A percentile compares a stretch with the other conserved stretches of the same genome.
Evolutionary conservation across 306 rosid genomes (phyloP).

Genomic region (Lathyrus aphaca): DNA sequence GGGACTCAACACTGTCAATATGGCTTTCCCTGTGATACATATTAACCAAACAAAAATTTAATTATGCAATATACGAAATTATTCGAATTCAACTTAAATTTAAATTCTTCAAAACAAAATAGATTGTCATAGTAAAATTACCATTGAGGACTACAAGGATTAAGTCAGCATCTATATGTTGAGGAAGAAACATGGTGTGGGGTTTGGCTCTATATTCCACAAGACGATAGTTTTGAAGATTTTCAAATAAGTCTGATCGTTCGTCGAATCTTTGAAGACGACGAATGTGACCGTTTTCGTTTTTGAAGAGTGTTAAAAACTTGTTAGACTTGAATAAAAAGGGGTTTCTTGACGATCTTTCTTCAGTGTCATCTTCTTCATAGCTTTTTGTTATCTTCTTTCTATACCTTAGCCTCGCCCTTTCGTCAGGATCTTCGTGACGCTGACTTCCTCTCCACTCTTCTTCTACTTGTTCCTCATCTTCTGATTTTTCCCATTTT

Average conservation of each 20-base stretch:
- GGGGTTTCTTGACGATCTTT: conserved; percentile 27
- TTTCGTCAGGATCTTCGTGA: conserved; percentile 37
- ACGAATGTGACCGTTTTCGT: conserved; percentile 35
- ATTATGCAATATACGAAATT: background rate
- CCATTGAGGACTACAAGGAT: conserved; percentile 29
- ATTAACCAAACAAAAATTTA: background rate
- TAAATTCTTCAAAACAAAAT: too few relatives aligned
- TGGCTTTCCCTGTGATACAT: conserved; percentile 37
- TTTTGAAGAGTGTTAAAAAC: conserved; percentile 13
- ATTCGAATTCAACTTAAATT: too few relatives aligned
- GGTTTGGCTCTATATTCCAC: conserved; percentile 26
- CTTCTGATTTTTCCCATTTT: background rate
- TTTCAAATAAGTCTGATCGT: background rate
- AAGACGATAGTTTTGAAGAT: conserved; percentile 21
- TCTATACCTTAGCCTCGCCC: conserved; percentile 1
- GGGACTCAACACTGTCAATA: background rate
- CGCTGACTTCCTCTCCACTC: conserved; percentile 1
- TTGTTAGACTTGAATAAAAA: conserved; percentile 19
- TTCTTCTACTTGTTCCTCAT: background rate
- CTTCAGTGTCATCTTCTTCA: too few relatives aligned
- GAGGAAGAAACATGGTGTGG: conserved; percentile 34
- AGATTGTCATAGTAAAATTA: background rate
- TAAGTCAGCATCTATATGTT: conserved; percentile 42
- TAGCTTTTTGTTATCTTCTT: background rate
- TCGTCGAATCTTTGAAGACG: conserved; percentile 24